Base-by-base conservation (phyloP, 495 filamentous ascomycete genomes). In the Xylaria longipes region DNA sequence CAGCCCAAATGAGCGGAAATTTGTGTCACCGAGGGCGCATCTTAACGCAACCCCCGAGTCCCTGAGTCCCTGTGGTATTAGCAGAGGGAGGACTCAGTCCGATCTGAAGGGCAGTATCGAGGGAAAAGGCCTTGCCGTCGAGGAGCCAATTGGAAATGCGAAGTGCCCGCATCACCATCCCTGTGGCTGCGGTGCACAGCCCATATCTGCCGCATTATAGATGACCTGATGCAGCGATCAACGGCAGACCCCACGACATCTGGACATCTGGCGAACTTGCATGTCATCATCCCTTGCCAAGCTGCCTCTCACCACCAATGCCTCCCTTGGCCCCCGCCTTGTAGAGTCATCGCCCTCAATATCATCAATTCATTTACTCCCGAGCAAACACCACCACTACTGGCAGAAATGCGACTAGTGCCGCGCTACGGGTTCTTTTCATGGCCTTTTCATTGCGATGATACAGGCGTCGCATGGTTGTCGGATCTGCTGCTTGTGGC, bases 161-260 rank as follows among this genome's bases (percentile, higher is more conserved):
- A 54, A 11, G 37, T 25, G 7, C 20, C 33, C 33, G 31, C 58
- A 61, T 61, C 8, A 33, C 39, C 7, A 33, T 48, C 62, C 63
- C 63, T 66, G 63, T n/a, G 31, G 31, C 62, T 45, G 27, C n/a
- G 29, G n/a, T 67, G 35, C 65, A 67, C 65, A 54, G 65, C 65
- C 65, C 65, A 43, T 15, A 63, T 43, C 37, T 63, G 35, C 60
- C 60, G 27, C 64, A 52, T 22, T 31, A 56, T 54, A 22, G 48
- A 56, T 56, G 65, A 14, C 48, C 48, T 67, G 65, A 54, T 56
- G 65, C 65, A 67, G 35, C 43, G 11, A 41, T 56, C 37, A 15
- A 29, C 65, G 46, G 65, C 22, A 67, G 65, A 67, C 65, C 65
- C 65, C 65, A 67, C 65, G 65, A 27, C 48, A 67, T 67, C 61